Percentiles rank a stretch among this genome's conserved stretches.
Conservation (phyloP, 2,329 filamentous ascomycete species). For the Botryotinia convoluta region DNA sequence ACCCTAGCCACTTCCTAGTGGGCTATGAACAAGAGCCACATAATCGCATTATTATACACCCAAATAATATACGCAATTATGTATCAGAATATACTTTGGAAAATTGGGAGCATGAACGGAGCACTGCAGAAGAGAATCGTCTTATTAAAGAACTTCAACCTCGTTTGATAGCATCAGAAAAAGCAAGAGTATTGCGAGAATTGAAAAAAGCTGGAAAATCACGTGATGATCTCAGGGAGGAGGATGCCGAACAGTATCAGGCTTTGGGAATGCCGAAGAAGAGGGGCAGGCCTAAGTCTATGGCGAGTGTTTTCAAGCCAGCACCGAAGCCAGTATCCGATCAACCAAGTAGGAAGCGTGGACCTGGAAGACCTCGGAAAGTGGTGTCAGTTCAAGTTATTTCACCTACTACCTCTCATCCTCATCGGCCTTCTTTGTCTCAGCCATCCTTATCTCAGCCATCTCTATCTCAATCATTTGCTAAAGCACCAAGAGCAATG, state of each 20-base stretch:
- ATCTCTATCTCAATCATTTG: conserved; percentile 28
- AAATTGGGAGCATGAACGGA: conserved; percentile 51
- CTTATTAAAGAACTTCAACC: conserved; percentile 22
- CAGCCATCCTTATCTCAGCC: conserved; percentile 31
- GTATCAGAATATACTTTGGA: conserved; percentile 57
- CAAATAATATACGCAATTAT: conserved; percentile 52
- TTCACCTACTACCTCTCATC: not conserved
- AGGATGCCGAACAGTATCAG: conserved; percentile 13
- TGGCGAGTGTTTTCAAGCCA: conserved; percentile 14
- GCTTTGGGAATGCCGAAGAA: conserved; percentile 13
- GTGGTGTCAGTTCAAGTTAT: not conserved
- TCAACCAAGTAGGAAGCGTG: conserved; percentile 1
- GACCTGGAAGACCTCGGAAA: conserved; percentile 14
- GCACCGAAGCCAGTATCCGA: not conserved
- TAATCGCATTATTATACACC: conserved; percentile 53
- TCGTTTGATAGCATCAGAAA: conserved; percentile 19
- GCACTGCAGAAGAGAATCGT: conserved; percentile 16
- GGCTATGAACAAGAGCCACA: conserved; percentile 35
- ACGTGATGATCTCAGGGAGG: conserved; percentile 17
- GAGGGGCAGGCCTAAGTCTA: conserved; percentile 21
- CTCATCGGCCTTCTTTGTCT: conserved; percentile 18
- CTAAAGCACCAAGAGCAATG: conserved; percentile 26
- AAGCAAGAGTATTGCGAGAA: conserved; percentile 10
- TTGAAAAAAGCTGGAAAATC: conserved; percentile 17
- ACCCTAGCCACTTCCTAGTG: conserved; percentile 31